Base-by-base conservation (phyloP, 2,329 filamentous ascomycete species). In the Coniochaeta ligniaria region DNA sequence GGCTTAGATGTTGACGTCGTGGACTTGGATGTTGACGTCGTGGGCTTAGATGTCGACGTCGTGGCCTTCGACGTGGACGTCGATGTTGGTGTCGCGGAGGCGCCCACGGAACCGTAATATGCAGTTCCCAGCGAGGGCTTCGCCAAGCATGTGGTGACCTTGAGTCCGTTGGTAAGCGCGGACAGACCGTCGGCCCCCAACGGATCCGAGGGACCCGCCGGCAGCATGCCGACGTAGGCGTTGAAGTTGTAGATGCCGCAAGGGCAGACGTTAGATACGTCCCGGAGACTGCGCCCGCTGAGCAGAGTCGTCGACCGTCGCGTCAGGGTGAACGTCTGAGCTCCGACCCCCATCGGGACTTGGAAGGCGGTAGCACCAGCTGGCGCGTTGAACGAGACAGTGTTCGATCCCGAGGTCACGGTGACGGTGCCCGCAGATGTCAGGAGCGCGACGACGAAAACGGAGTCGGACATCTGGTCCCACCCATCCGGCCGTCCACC, bases 241-340 rank as follows among this genome's bases (percentile, higher is more conserved):
- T 84, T 84, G 72, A 79, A 83, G 70, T 83, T 83, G 72, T 83
- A 83, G 55, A 83, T 73, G 3, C 81, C 79, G 61, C 79, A 83
- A 70, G 45, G 54, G 41, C 59, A 58, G 8, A 43, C 54, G 20
- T 58, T 70, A 1, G 74, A 70, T 36, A 84, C 77, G 41, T 82
- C 74, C 69, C 79, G 79, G 17, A 78, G 67, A 11, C 79, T 79
- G 0, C 75, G 79, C 6, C 73, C 79, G 6, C 73, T 72, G 6
- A 83, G 63, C 7, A 81, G 72, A 0, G 69, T 74, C 36, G 71
- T 58, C 1, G 71, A 72, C 36, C 72, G 69, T 5, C 81, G 74
- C 2, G 69, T 69, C 3, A 83, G 72, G 1, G 71, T 69, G 58
- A 84, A 84, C 20, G 66, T 73, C 66, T 81, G 78, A 54, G 71